Conservation (phyloP, 164 flowering plant genomes). For the Tetrastigma voinierianum region DNA sequence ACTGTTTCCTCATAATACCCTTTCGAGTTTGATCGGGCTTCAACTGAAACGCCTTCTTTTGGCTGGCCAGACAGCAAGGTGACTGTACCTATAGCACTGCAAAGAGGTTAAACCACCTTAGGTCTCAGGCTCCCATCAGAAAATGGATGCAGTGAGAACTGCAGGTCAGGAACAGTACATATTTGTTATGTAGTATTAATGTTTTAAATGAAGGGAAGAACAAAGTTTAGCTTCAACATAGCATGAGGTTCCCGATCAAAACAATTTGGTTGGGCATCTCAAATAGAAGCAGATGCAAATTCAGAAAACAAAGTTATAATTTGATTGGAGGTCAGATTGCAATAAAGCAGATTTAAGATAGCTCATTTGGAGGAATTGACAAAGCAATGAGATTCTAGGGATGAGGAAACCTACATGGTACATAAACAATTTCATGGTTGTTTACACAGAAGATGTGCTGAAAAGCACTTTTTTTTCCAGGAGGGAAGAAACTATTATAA, state of each 20-base stretch:
- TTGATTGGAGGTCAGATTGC: too few relatives aligned
- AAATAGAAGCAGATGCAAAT: too few relatives aligned
- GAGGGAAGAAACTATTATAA: not conserved
- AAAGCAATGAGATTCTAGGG: too few relatives aligned
- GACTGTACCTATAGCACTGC: constrained; percentile 86
- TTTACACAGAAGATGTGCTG: too few relatives aligned
- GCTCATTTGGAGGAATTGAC: too few relatives aligned
- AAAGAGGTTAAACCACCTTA: constrained; percentile 13
- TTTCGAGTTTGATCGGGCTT: constrained; percentile 86
- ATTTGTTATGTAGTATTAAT: not conserved
- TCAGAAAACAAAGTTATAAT: too few relatives aligned
- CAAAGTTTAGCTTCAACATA: not conserved
- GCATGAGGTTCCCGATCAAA: not conserved
- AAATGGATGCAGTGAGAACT: not conserved
- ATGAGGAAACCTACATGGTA: too few relatives aligned
- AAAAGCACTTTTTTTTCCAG: not conserved
- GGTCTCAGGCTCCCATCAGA: not conserved
- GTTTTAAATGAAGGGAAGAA: not conserved
- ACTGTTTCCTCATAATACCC: constrained; percentile 89
- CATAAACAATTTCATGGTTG: too few relatives aligned
- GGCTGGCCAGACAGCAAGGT: constrained; percentile 88
- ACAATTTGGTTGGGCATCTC: too few relatives aligned
- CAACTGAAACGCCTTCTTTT: constrained; percentile 77
- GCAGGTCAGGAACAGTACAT: not conserved
- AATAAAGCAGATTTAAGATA: too few relatives aligned